Evolutionary conservation across 2,329 filamentous ascomycete species (phyloP).

Genomic region (Teratosphaeria epicoccoides): DNA sequence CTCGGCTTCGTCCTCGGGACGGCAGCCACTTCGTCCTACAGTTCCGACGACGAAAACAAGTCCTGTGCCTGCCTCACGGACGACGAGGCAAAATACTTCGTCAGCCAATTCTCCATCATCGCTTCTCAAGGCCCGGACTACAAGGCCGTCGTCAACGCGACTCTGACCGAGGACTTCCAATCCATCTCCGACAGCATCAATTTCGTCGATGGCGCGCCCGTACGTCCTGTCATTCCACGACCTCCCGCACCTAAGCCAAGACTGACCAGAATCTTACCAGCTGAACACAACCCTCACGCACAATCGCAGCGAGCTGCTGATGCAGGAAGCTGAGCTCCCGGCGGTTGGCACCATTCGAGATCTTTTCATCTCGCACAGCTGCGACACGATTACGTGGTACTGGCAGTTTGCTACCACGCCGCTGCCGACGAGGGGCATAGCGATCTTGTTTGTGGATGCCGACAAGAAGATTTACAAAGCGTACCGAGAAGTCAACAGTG

Average conservation of each 20-base stretch:
- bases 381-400: conserved; percentile 15
- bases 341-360: conserved; percentile 6
- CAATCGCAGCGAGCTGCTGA: conserved; percentile 5
- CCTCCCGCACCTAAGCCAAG: background rate
- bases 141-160: background rate
- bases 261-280: background rate
- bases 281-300: background rate
- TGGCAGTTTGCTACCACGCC: conserved; percentile 11
- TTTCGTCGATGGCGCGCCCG: background rate
- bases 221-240: background rate
- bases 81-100: background rate
- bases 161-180: background rate
- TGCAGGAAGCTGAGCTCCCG: conserved; percentile 9
- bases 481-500: conserved; percentile 11
- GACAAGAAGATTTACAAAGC: conserved; percentile 10
- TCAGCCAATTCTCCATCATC: background rate
- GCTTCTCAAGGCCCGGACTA: background rate
- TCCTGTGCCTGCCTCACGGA: background rate
- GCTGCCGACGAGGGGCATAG: conserved; percentile 11
- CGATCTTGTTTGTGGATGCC: conserved; percentile 10
- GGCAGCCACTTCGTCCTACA: background rate
- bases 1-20: background rate
- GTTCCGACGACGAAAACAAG: background rate
- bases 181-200: background rate
- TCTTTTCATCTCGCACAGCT: conserved; percentile 10